These are phyloP conservation scores for Pythium chondricola DNA, from an alignment of 352 stramenopile species.

Conservation along the genomic window DNA sequence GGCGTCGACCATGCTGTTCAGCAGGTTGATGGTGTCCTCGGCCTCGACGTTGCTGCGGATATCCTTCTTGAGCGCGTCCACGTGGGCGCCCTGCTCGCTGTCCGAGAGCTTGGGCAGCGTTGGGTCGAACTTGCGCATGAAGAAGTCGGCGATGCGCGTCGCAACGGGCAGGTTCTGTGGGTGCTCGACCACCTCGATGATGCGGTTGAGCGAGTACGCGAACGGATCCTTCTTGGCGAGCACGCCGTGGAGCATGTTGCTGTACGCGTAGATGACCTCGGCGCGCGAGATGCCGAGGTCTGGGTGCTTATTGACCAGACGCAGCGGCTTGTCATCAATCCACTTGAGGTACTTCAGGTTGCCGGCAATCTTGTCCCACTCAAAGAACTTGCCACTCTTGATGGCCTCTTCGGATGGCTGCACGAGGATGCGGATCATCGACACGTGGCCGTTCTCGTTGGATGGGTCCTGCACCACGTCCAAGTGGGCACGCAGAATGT, in stretches of 20 bases:
- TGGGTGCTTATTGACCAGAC: constrained; percentile 78
- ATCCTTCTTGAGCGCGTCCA: constrained; percentile 57
- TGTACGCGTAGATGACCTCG: constrained; percentile 95
- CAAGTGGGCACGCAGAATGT: constrained; percentile 93
- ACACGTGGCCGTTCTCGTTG: constrained; percentile 55
- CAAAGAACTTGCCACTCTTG: constrained; percentile 43
- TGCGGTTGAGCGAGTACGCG: constrained; percentile 92
- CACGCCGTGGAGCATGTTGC: constrained; percentile 93
- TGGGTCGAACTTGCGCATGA: constrained; percentile 86
- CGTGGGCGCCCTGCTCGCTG: constrained; percentile 34
- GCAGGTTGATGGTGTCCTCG: constrained; percentile 61
- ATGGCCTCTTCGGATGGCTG: constrained; percentile 54
- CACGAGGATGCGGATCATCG: constrained; percentile 80
- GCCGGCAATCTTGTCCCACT: constrained; percentile 76
- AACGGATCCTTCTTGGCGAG: constrained; percentile 92
- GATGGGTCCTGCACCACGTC: constrained; percentile 91
- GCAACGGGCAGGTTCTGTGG: constrained; percentile 87
- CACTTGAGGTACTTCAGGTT: constrained; percentile 90
- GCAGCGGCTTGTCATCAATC: constrained; percentile 75
- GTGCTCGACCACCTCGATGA: constrained; percentile 91
- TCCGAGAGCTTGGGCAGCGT: constrained; percentile 33
- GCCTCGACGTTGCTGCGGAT: constrained; percentile 71
- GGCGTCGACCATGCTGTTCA: constrained; percentile 77
- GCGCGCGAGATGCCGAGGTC: constrained; percentile 88
- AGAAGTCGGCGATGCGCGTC: constrained; percentile 92